Base-by-base conservation (phyloP, 2,329 filamentous ascomycete species). In the Endoconidiophora laricicola region DNA sequence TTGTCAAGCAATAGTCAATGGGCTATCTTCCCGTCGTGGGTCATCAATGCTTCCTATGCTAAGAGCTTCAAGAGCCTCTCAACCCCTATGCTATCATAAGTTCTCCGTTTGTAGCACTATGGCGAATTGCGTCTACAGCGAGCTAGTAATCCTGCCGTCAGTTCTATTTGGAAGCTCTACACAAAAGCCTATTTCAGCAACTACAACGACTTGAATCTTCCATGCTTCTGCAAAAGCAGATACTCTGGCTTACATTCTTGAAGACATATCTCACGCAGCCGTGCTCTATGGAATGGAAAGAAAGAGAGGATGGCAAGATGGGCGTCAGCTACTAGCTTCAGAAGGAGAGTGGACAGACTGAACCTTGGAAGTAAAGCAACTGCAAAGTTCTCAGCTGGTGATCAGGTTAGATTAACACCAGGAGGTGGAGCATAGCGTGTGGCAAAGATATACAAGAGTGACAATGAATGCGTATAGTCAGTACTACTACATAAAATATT, bases 321-420 rank as follows among this genome's bases (percentile, higher is more conserved):
- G 90, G 90, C 0, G 66, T 88, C 54, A 96, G 96, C 57, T 68
- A 93, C 43, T 96, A 90, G 90, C 79, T 93, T 29, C 71, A 85
- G 6, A 81, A 76, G 54, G 80, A 90, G 48, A 68, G 78, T 60
- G 72, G 79, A 61, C 67, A 79, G 38, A 68, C 80, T 88, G 59
- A 87, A 84, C 58, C 61, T 88, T 38, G 83, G 83, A 0, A 82
- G 78, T 1, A 90, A 90, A 70, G 90, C 88, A 57, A 86, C 79
- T 23, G 83, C 83, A 10, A 71, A 73, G 10, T 87, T 90, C 82
- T 70, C 77, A 59, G 69, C 78, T 1, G 85, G 85, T 0, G 85
- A 91, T 60, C 69, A 83, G 5, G 86, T 90, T 91, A 16, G 72
- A 72, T 18, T 18, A 55, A 90, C 85, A 3, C 85, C 85, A 2